These are phyloP conservation scores for Phialocephala sp. DNA, from an alignment of 2,329 filamentous ascomycete genomes.

Conservation along the genomic window DNA sequence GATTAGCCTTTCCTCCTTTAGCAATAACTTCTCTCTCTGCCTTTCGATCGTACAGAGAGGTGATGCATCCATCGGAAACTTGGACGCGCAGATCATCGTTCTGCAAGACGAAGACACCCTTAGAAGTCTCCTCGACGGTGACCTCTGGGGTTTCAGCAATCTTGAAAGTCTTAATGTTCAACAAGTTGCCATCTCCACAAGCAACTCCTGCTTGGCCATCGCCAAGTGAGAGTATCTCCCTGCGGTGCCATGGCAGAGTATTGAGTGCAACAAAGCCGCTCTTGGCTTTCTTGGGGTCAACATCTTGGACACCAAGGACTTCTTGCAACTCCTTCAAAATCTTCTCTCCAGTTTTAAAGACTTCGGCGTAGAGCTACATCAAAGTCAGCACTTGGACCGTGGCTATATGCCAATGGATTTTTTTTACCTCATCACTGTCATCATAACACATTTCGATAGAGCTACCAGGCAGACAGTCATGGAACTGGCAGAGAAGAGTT, in stretches of 20 bases:
- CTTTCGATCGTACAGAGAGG: constrained; percentile 78
- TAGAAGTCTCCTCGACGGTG: constrained; percentile 54
- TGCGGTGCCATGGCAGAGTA: constrained; percentile 84
- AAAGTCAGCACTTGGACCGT: constrained; percentile 30
- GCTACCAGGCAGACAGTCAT: constrained; percentile 94
- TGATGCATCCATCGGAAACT: constrained; percentile 78
- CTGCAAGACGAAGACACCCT: constrained; percentile 75
- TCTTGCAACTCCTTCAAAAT: constrained; percentile 73
- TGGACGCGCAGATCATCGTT: constrained; percentile 79
- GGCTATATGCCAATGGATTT: constrained; percentile 25
- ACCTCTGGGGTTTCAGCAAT: constrained; percentile 54
- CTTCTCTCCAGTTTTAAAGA: constrained; percentile 78
- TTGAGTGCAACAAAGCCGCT: constrained; percentile 72
- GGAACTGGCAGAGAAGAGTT: constrained; percentile 92
- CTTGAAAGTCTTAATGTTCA: constrained; percentile 58
- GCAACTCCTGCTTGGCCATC: constrained; percentile 58
- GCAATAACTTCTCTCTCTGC: constrained; percentile 80
- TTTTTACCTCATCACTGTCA: constrained; percentile 79
- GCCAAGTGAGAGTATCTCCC: constrained; percentile 72
- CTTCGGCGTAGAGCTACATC: constrained; percentile 74
- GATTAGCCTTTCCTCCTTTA: constrained; percentile 77
- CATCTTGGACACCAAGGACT: constrained; percentile 66
- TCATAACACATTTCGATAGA: constrained; percentile 98
- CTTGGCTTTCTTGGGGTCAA: constrained; percentile 48
- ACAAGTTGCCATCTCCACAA: constrained; percentile 59